phyloP scores from a whole-genome alignment of 225 moss, liverwort and hornwort genomes.

The Rhytidiadelphus loreus region DNA sequence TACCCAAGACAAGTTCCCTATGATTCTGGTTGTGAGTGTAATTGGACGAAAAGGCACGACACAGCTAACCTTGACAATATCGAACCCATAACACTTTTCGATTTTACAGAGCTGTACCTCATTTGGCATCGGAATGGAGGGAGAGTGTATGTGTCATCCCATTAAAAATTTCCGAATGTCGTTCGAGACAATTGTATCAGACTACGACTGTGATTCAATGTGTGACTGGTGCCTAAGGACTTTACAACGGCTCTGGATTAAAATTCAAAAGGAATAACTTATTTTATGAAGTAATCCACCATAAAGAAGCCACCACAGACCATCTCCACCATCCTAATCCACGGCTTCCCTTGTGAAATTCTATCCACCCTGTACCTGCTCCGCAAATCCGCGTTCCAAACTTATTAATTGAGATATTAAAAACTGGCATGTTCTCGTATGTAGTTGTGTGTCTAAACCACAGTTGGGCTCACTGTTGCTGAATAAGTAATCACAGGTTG shows the following conservation, averaged over 20 bases:
- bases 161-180: not conserved
- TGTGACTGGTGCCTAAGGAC: not conserved
- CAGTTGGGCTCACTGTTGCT: not conserved
- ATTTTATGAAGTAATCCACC: slow-evolving; percentile 65
- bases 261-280: not conserved
- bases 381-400: not conserved
- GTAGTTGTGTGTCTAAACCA: not conserved
- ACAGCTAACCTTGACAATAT: not conserved
- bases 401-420: not conserved
- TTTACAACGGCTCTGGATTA: not conserved
- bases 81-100: not conserved
- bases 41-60: not conserved
- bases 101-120: not conserved
- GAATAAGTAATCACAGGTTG: not conserved
- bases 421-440: not conserved
- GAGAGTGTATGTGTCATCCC: not conserved
- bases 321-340: slow-evolving; percentile 57
- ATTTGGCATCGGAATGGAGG: not conserved
- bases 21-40: not conserved
- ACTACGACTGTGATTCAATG: not conserved
- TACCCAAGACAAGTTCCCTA: not conserved
- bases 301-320: slow-evolving; percentile 74
- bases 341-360: slow-evolving; percentile 29
- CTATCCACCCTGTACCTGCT: slow-evolving; percentile 44
- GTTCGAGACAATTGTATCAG: not conserved